phyloP scores from a whole-genome alignment of 495 filamentous ascomycete genomes.

The Neurospora sp. region DNA sequence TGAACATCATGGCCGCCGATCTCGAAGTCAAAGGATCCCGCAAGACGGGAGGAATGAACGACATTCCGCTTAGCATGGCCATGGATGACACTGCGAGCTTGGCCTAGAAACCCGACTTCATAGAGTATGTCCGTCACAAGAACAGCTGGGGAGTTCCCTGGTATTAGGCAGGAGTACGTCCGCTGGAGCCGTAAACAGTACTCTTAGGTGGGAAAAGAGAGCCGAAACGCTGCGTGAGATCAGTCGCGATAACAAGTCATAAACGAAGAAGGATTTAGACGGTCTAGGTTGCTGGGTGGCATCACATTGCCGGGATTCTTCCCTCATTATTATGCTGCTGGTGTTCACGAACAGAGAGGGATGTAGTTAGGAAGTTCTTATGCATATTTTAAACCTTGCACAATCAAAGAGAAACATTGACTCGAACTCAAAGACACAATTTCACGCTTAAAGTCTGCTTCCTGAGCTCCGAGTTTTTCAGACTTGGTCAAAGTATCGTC shows the following conservation, averaged over 20 bases:
- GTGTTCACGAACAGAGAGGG: background rate
- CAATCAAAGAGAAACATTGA: background rate
- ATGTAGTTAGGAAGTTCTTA: background rate
- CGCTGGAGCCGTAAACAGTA: background rate
- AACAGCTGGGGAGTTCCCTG: background rate
- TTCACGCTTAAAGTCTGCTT: background rate
- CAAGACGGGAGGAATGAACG: conserved; percentile 4
- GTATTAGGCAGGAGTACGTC: too few species aligned
- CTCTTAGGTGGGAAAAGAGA: too few species aligned
- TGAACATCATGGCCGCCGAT: conserved; percentile 63
- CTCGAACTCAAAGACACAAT: background rate
- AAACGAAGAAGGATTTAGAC: background rate
- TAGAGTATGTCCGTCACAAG: background rate
- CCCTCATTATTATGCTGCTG: background rate
- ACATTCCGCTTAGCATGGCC: background rate
- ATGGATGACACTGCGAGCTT: background rate
- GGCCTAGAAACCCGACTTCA: background rate
- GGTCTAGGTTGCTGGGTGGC: background rate
- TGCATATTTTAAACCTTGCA: background rate
- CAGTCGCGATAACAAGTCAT: background rate
- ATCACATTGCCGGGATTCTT: background rate
- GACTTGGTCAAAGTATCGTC: background rate
- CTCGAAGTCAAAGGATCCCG: conserved; percentile 51
- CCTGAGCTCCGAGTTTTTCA: background rate
- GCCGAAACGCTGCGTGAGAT: background rate